phyloP scores from a whole-genome alignment of 306 rosid genomes.

The Glycine latifolia region DNA sequence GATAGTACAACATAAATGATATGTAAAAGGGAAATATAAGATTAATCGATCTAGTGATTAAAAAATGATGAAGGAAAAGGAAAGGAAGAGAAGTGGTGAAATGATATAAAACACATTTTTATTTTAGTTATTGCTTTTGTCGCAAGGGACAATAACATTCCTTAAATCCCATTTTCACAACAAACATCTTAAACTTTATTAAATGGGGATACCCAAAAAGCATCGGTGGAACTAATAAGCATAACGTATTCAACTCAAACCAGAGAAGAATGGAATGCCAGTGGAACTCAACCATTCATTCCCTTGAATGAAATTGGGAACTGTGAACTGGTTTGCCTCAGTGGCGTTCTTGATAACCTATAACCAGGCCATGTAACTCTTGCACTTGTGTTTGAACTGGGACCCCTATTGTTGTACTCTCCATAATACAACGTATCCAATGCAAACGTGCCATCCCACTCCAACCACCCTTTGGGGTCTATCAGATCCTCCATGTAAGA shows the following conservation, averaged over 20 bases:
- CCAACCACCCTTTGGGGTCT: slow-evolving; percentile 79
- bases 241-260: slow-evolving; percentile 48
- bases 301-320: slow-evolving; percentile 66
- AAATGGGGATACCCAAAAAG: neutral
- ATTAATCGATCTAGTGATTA: too few species aligned
- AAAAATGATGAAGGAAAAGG: too few species aligned
- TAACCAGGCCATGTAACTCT: slow-evolving; percentile 89
- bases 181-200: neutral
- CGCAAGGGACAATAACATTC: neutral
- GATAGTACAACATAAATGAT: neutral
- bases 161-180: neutral
- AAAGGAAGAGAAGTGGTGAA: too few species aligned
- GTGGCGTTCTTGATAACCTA: slow-evolving; percentile 60
- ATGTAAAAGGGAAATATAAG: too few species aligned
- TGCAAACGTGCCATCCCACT: slow-evolving; percentile 79
- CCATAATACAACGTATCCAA: slow-evolving; percentile 76
- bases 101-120: too few species aligned
- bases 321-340: slow-evolving; percentile 75
- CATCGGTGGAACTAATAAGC: neutral
- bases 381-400: slow-evolving; percentile 66
- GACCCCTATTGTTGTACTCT: slow-evolving; percentile 74
- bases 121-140: neutral
- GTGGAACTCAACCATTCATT: slow-evolving; percentile 70
- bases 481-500: slow-evolving; percentile 67
- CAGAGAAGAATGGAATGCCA: slow-evolving; percentile 58